Evolutionary conservation across 306 rosid species (phyloP).

Genomic region (Ammopiptanthus mongolicus): DNA sequence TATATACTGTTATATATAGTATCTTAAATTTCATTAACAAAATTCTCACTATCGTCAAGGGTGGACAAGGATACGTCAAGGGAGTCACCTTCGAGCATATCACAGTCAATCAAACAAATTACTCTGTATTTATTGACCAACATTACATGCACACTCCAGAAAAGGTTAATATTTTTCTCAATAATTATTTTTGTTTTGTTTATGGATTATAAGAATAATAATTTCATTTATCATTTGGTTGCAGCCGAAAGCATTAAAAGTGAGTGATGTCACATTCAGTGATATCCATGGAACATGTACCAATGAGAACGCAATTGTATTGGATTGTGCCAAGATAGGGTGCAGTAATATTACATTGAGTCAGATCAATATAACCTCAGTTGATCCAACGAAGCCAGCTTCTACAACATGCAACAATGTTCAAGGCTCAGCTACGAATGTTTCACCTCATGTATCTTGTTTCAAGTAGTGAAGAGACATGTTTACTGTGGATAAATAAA

Average conservation of each 20-base stretch:
- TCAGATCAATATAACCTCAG: slow-evolving; percentile 10
- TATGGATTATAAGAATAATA: not conserved
- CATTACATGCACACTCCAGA: slow-evolving; percentile 16
- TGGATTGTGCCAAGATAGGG: slow-evolving; percentile 29
- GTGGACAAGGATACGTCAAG: slow-evolving; percentile 26
- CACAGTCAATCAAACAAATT: not conserved
- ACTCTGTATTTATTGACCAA: slow-evolving; percentile 11
- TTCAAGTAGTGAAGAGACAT: no score
- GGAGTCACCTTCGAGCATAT: slow-evolving; percentile 2
- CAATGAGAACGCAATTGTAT: not conserved
- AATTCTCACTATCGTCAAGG: not conserved
- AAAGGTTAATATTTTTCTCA: slow-evolving; percentile 2
- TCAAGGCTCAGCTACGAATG: not conserved
- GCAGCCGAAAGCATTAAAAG: slow-evolving; percentile 4
- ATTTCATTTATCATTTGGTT: not conserved
- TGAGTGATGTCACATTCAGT: slow-evolving; percentile 25
- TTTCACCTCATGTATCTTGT: not conserved
- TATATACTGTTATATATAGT: not conserved
- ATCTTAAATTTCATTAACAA: not conserved
- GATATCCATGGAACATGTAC: slow-evolving; percentile 22
- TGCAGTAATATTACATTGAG: slow-evolving; percentile 11
- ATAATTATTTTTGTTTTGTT: not conserved
- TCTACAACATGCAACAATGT: not conserved
- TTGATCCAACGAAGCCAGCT: slow-evolving; percentile 14
- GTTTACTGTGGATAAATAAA: no score